These are phyloP conservation scores for Closterium sp. DNA, from an alignment of 139 green algal species.

Conservation along the genomic window DNA sequence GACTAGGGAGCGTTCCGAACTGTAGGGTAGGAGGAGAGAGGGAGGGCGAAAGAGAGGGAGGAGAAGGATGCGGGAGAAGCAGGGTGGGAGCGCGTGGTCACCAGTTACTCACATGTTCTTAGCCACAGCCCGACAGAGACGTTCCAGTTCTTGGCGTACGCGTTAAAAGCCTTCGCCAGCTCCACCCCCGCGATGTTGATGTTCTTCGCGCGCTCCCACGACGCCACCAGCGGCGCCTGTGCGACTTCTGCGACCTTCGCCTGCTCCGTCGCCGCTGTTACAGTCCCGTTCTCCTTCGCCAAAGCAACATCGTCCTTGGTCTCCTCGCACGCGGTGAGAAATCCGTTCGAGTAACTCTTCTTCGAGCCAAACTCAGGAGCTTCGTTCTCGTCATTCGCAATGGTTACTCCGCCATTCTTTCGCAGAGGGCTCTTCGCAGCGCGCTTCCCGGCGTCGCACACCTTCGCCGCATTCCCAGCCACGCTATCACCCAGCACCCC, in stretches of 20 bases:
- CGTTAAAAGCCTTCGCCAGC: slow-evolving; percentile 11
- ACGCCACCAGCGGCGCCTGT: slow-evolving; percentile 9
- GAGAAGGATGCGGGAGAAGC: too few species aligned
- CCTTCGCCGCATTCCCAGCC: background rate
- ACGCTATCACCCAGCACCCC: background rate
- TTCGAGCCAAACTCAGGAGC: background rate
- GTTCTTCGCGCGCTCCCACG: slow-evolving; percentile 44
- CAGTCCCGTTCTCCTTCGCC: background rate
- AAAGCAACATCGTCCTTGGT: background rate
- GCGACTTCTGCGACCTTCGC: slow-evolving; percentile 6
- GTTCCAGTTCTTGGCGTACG: slow-evolving; percentile 48
- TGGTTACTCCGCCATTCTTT: background rate
- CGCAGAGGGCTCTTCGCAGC: background rate
- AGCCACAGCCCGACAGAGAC: slow-evolving; percentile 44
- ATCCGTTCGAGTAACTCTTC: background rate
- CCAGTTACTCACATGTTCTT: slow-evolving; percentile 27
- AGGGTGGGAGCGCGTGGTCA: too few species aligned
- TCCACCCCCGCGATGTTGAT: slow-evolving; percentile 42
- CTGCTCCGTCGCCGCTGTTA: slow-evolving; percentile 13
- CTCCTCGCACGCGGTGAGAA: background rate
- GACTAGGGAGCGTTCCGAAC: too few species aligned
- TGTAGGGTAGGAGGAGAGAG: too few species aligned
- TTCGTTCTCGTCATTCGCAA: background rate
- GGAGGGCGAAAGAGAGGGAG: too few species aligned
- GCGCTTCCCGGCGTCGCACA: background rate